Evolutionary conservation across 768 basidiomycete genomes (phyloP), one percentile per base, ranked within the genome.

Genomic region (Pleurotus djamor): DNA sequence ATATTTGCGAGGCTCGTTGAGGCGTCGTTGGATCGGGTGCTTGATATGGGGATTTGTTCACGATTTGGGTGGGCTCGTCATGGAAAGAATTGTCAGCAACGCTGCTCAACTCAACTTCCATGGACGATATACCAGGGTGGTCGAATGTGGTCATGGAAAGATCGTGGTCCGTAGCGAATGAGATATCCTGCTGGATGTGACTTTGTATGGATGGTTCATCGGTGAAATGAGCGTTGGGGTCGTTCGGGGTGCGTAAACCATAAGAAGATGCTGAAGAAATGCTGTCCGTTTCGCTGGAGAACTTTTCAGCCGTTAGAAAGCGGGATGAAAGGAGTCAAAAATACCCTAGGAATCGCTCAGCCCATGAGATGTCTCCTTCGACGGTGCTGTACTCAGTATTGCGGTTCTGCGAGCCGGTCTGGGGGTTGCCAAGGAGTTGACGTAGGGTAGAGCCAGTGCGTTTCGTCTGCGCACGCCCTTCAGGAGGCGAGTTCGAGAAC

Each of bases 351-450:
- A 83, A 86, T 45, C 82, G 80, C 73, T 93, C 91, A 10, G 91
- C 91, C 91, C 91, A 93, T 2, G 90, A 92, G 57, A 93, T 91
- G 64, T 92, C 90, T 5, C 89, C 85, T 68, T 91, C 88, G 5
- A 67, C 61, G 0, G 67, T 72, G 62, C 76, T 77, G n/a, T 70
- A 67, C 35, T 68, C 70, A 17, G 44, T 57, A 17, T 60, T 47
- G 16, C 59, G 63, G 28, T 62, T 57, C 21, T 66, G 59, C 7
- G 72, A 71, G 35, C 61, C 70, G 16, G 70, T 52, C 59, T 72
- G 72, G 0, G 86, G 77, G 55, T 79, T 79, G 2, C 90, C 89
- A 34, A 93, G 76, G 2, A 93, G 73, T 66, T 91, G 85, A 4
- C 89, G 83, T 59, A 93, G 71, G 8, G 91, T 92, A 4, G 90